Evolutionary conservation across 164 flowering plant genomes (phyloP).

Genomic region (Hamamelis virginiana): DNA sequence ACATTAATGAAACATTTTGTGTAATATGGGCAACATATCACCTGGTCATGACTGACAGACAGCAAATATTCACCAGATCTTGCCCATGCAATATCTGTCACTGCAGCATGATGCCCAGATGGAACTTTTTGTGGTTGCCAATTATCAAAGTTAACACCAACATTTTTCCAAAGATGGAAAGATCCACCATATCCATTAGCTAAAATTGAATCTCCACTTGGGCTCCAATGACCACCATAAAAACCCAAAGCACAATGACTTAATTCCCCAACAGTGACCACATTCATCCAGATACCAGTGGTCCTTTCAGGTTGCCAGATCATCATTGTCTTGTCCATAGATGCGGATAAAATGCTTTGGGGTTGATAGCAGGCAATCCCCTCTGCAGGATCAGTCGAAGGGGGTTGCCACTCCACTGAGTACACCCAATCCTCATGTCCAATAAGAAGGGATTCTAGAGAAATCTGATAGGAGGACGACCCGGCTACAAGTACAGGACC

Average conservation of each 20-base stretch:
- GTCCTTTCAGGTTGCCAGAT: constrained; percentile 94
- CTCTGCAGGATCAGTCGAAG: constrained; percentile 36
- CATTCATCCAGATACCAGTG: constrained; percentile 97
- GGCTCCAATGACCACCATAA: constrained; percentile 98
- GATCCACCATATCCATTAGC: constrained; percentile 99
- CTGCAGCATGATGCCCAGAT: constrained; percentile 88
- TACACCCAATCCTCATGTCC: constrained; percentile 99
- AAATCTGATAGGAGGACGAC: constrained; percentile 69
- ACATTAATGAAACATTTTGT: not conserved
- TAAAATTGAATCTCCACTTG: constrained; percentile 67
- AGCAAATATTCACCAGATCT: constrained; percentile 67
- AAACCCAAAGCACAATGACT: constrained; percentile 97
- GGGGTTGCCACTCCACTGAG: constrained; percentile 96
- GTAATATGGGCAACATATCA: constrained; percentile 19
- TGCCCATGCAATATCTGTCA: constrained; percentile 83
- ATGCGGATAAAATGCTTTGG: constrained; percentile 85
- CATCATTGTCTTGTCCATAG: constrained; percentile 99
- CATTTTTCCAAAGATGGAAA: constrained; percentile 91
- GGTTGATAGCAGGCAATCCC: constrained; percentile 54
- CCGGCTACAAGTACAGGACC: constrained; percentile 78
- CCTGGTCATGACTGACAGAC: constrained; percentile 98
- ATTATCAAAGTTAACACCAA: constrained; percentile 60
- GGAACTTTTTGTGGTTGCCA: constrained; percentile 97
- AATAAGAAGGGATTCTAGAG: constrained; percentile 85
- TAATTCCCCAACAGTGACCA: constrained; percentile 92